phyloP scores from a whole-genome alignment of 2,329 filamentous ascomycete genomes.

The Fusarium lyarnte region DNA sequence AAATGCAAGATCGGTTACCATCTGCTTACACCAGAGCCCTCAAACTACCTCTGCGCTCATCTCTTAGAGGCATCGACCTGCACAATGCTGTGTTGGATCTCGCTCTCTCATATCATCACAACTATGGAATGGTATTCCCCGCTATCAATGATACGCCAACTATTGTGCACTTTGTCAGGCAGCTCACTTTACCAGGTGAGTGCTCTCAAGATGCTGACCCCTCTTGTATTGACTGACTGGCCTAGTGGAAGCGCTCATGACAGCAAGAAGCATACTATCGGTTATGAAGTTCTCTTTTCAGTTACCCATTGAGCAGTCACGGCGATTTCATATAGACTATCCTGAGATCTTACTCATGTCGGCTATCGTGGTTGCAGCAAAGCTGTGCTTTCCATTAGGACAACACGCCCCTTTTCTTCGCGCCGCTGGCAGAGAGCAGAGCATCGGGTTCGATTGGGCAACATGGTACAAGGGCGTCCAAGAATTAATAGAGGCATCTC shows the following conservation, averaged over 20 bases:
- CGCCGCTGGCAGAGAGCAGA: slow-evolving; percentile 19
- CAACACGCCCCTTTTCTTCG: slow-evolving; percentile 54
- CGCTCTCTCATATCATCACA: slow-evolving; percentile 69
- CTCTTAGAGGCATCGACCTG: slow-evolving; percentile 65
- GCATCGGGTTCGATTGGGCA: slow-evolving; percentile 70
- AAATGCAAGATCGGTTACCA: slow-evolving; percentile 73
- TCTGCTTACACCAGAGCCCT: slow-evolving; percentile 67
- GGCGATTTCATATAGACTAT: slow-evolving; percentile 63
- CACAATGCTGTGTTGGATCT: slow-evolving; percentile 72
- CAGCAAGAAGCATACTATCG: slow-evolving; percentile 56
- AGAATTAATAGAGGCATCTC: slow-evolving; percentile 20
- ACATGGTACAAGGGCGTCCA: slow-evolving; percentile 69
- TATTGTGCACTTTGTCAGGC: slow-evolving; percentile 74
- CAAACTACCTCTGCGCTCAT: slow-evolving; percentile 56
- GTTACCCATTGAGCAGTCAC: slow-evolving; percentile 61
- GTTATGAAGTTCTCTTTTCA: slow-evolving; percentile 60
- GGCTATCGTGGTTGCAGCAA: slow-evolving; percentile 78
- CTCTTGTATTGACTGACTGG: slow-evolving; percentile 46
- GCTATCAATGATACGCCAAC: slow-evolving; percentile 75
- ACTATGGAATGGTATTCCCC: slow-evolving; percentile 78
- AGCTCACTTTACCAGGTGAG: slow-evolving; percentile 79
- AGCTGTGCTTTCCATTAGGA: slow-evolving; percentile 82
- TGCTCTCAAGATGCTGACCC: neutral
- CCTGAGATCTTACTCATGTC: slow-evolving; percentile 81
- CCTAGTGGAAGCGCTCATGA: slow-evolving; percentile 62